Evolutionary conservation across 306 rosid species (phyloP).

Genomic region (Begonia loranthoides): DNA sequence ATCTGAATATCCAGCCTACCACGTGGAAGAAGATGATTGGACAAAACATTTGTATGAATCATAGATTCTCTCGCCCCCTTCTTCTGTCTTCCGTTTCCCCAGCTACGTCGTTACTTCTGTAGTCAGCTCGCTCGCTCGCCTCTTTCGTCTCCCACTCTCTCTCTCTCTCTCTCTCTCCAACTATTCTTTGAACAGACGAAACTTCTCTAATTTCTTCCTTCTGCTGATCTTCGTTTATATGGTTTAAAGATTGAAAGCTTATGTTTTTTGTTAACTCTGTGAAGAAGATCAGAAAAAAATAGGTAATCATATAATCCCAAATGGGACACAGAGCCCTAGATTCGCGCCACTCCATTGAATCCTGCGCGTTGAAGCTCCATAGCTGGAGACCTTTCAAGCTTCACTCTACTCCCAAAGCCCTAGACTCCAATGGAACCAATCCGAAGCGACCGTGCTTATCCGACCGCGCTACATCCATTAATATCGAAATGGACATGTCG

Average conservation of each 20-base stretch:
- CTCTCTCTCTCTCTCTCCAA: not conserved
- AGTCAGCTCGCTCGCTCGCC: not conserved
- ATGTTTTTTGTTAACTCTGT: too few relatives aligned
- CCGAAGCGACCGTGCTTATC: constrained; percentile 87
- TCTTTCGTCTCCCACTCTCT: not conserved
- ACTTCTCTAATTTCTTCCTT: not conserved
- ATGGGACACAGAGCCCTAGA: constrained; percentile 58
- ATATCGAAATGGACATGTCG: constrained; percentile 53
- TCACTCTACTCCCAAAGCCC: constrained; percentile 32
- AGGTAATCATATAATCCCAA: not conserved
- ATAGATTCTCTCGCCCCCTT: not conserved
- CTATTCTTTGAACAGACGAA: not conserved
- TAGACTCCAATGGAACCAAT: constrained; percentile 29
- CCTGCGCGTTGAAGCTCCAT: constrained; percentile 59
- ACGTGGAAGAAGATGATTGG: not conserved
- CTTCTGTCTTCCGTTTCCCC: not conserved
- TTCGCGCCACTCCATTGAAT: constrained; percentile 49
- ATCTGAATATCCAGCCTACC: not conserved
- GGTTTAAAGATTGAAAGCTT: too few relatives aligned
- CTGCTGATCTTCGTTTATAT: too few relatives aligned
- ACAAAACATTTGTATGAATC: not conserved
- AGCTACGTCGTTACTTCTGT: not conserved
- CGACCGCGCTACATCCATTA: constrained; percentile 64
- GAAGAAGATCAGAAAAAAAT: too few relatives aligned
- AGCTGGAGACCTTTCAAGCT: constrained; percentile 64